Conservation (phyloP, 2,329 filamentous ascomycete species). For the Fusarium euwallaceae region DNA sequence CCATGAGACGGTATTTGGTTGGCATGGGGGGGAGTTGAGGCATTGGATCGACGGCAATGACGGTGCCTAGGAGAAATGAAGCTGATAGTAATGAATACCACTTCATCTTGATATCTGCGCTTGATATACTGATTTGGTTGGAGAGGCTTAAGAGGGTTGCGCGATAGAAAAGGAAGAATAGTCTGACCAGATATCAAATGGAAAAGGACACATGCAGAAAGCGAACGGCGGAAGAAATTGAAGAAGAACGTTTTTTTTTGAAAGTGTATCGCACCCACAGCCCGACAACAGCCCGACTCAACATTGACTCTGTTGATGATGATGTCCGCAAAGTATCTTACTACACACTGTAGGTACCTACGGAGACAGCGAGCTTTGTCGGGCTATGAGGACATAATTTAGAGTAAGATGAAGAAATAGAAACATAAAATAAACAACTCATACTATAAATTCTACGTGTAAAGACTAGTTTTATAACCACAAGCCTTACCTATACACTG, state of each 20-base stretch:
- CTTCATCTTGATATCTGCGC: slow-evolving; percentile 20
- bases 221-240: not conserved
- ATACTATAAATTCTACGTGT: no score
- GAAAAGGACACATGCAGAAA: not conserved
- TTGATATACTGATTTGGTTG: not conserved
- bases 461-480: no score
- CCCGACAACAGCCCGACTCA: not conserved
- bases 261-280: not conserved
- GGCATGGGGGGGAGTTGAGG: not conserved
- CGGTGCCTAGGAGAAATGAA: slow-evolving; percentile 5
- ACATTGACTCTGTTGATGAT: not conserved
- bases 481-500: no score
- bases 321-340: no score
- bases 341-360: no score
- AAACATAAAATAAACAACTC: no score
- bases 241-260: not conserved
- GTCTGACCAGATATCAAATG: not conserved
- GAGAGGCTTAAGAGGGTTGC: not conserved
- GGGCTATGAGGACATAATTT: no score
- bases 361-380: no score
- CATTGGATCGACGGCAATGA: not conserved
- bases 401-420: no score
- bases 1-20: slow-evolving; percentile 5
- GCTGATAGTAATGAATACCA: slow-evolving; percentile 11
- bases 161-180: not conserved